Percentiles rank a stretch among this genome's conserved stretches.
Conservation (phyloP, 805 yeast genomes). For the Metschnikowia sp. region DNA sequence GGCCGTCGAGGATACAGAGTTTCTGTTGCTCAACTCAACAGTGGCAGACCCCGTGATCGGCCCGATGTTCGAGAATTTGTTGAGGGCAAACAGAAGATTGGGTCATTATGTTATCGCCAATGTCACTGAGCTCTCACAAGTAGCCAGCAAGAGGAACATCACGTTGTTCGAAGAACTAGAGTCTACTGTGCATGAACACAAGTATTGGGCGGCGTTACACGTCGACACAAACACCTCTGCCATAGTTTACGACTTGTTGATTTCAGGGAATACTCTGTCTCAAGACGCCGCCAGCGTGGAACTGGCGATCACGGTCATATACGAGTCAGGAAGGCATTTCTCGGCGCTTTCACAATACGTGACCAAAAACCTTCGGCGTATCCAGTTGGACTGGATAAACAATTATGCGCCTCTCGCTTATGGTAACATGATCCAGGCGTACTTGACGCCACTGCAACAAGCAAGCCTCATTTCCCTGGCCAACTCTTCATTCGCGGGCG, state of each 20-base stretch:
- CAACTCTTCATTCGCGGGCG: conserved; percentile 11
- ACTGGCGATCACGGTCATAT: conserved; percentile 19
- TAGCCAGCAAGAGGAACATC: conserved; percentile 19
- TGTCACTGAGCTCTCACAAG: conserved; percentile 10
- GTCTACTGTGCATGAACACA: conserved; percentile 24
- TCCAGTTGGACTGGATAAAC: conserved; percentile 22
- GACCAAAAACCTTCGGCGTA: conserved; percentile 18
- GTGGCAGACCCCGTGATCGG: conserved; percentile 18
- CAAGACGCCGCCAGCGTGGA: conserved; percentile 17
- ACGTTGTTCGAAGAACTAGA: conserved; percentile 19
- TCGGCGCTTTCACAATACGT: conserved; percentile 37
- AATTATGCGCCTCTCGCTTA: conserved; percentile 20
- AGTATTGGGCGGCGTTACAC: conserved; percentile 31
- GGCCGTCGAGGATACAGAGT: conserved; percentile 29
- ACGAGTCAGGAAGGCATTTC: conserved; percentile 29
- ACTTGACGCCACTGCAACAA: conserved; percentile 17
- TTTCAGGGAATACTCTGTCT: conserved; percentile 14
- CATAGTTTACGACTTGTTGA: conserved; percentile 17
- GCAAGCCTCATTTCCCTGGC: conserved; percentile 8
- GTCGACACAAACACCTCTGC: conserved; percentile 27
- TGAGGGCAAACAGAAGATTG: conserved; percentile 10
- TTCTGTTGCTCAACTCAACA: conserved; percentile 20
- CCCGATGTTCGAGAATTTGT: conserved; percentile 18
- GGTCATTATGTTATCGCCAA: conserved; percentile 22
- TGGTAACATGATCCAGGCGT: conserved; percentile 14